Percentiles rank a stretch among this genome's conserved stretches.
Evolutionary conservation across 1,284 basidiomycete species (phyloP).

Genomic region (Trametes hirsuta): DNA sequence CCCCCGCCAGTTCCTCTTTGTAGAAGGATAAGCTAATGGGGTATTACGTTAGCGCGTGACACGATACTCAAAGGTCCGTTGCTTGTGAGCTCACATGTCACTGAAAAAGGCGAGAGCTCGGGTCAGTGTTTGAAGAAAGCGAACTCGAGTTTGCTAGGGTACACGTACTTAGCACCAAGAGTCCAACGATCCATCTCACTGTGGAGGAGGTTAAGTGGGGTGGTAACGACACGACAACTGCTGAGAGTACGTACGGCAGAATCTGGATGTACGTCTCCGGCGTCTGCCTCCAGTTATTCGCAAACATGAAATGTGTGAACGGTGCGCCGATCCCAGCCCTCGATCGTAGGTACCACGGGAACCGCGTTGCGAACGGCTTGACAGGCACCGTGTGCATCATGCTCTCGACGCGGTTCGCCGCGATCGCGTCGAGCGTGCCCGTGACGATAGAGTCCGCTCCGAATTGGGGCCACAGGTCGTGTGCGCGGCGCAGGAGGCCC

Average conservation of each 20-base stretch:
- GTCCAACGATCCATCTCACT: conserved; percentile 25
- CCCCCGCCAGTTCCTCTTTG: conserved; percentile 22
- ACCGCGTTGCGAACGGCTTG: conserved; percentile 16
- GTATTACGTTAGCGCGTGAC: neutral
- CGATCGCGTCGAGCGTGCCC: conserved; percentile 17
- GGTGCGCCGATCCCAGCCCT: conserved; percentile 18
- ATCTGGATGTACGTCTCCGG: conserved; percentile 21
- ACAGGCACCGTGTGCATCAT: conserved; percentile 9
- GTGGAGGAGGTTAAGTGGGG: neutral
- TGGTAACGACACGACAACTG: too few relatives aligned
- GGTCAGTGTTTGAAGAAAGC: neutral
- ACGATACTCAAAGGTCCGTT: neutral
- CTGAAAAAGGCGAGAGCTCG: neutral
- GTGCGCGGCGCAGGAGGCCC: conserved; percentile 4
- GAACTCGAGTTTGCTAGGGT: too few relatives aligned
- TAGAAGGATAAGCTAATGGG: conserved; percentile 20
- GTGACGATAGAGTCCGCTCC: conserved; percentile 21
- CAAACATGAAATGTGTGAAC: conserved; percentile 22
- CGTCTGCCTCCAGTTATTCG: conserved; percentile 9
- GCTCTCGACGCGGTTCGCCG: conserved; percentile 20
- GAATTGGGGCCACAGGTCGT: conserved; percentile 16
- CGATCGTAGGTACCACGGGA: conserved; percentile 18
- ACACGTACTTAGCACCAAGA: conserved; percentile 18
- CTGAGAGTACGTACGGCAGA: conserved; percentile 12
- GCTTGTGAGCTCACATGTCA: neutral